Evolutionary conservation across 1,284 basidiomycete species (phyloP), one percentile per base, ranked within the genome.

Genomic region (Pholiota adiposa): DNA sequence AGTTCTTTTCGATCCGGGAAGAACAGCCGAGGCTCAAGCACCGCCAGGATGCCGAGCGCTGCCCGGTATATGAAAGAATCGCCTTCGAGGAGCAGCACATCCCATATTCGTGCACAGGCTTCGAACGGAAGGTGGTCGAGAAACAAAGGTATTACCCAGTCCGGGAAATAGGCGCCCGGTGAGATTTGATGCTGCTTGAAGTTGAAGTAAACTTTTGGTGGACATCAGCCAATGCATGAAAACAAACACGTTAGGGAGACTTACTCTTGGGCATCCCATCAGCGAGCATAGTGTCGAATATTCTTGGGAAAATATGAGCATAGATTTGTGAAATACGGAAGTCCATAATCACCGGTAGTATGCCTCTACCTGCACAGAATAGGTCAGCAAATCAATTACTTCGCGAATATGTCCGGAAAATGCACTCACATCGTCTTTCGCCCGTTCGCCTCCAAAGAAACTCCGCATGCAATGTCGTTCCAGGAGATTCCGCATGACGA

Each of bases 211-310:
- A 96, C 93, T 93, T 21, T 21, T 43, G 19, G 53, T 19, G 53
- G n/a, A 31, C 29, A 31, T 31, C 2, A 31, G 19, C 25, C 33
- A 27, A 19, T 54, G 29, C 34, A 36, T 18, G 9, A 34, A 27
- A 31, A 51, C 36, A 49, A 51, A 33, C n/a, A 18, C 16, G 50
- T 14, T 51, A 55, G 62, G 53, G 49, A n/a, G 7, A 66, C 84
- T 69, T 67, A 96, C 93, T 87, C 79, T 95, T 97, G 0, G 97
- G 97, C 89, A 98, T 96, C 44, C 90, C 87, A 72, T 97, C 95
- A 23, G 94, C 94, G 25, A 97, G 79, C 11, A 97, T 76, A 0
- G 94, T 96, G 69, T 97, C 95, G 67, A 97, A 96, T 69, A 97
- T 96, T 65, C 95, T 94, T 63, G 41, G 51, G 14, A 16, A 18